Evolutionary conservation across 352 stramenopile genomes (phyloP).

Genomic region (Globisporangium carolinianum): DNA sequence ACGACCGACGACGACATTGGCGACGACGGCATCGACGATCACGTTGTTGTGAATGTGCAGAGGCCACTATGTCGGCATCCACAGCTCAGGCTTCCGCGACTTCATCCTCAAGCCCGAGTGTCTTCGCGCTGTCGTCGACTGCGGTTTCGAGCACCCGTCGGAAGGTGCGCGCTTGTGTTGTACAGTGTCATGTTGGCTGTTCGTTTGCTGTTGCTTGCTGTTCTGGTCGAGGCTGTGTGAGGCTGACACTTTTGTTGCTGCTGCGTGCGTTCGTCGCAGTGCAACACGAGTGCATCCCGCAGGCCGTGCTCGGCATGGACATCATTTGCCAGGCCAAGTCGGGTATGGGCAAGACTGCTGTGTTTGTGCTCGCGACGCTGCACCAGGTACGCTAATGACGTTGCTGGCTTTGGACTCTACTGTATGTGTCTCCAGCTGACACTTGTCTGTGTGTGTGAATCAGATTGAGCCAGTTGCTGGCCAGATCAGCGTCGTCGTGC

Average conservation of each 20-base stretch:
- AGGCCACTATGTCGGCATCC: constrained; percentile 99
- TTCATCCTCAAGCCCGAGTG: constrained; percentile 99
- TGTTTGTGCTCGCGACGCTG: constrained; percentile 99
- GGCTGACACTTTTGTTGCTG: not conserved
- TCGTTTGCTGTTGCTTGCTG: no score
- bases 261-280: constrained; percentile 42
- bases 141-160: constrained; percentile 99
- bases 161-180: constrained; percentile 79
- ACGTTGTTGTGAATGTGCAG: constrained; percentile 39
- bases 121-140: constrained; percentile 97
- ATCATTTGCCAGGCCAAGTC: constrained; percentile 99
- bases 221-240: no score
- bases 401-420: not conserved
- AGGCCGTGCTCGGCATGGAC: constrained; percentile 99
- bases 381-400: constrained; percentile 87
- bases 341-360: constrained; percentile 99
- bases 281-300: constrained; percentile 99
- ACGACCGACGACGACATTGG: constrained; percentile 9
- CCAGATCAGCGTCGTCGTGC: constrained; percentile 95
- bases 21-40: constrained; percentile 4
- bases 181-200: not conserved
- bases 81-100: constrained; percentile 99
- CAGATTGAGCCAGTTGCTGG: constrained; percentile 86
- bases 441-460: not conserved
- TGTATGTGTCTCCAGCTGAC: not conserved